Base-by-base conservation (phyloP, 371 early-diverging fungal genomes). In the Sporodiniella umbellata region DNA sequence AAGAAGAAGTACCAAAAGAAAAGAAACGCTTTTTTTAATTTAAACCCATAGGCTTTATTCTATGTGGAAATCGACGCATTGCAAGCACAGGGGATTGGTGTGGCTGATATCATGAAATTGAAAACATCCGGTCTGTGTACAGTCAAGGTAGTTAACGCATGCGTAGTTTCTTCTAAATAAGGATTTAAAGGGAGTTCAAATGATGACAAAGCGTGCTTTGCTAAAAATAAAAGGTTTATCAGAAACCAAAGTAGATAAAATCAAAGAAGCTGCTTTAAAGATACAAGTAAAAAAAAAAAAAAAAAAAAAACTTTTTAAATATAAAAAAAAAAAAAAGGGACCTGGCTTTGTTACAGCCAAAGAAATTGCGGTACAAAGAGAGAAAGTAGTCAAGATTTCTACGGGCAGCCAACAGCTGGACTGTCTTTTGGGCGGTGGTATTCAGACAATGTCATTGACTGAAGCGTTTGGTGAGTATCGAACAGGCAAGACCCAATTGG, bases 401-500 rank as follows among this genome's bases (percentile, higher is more conserved):
- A 97, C 98, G 1, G 99, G 99, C 0, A 85, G 93, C 17, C 83
- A 87, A 47, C 93, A 93, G 53, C 72, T 99, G 19, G 98, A 98
- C 64, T 76, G 81, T 28, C 77, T 98, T 10, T 73, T 97, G 11
- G 93, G 94, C 56, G 94, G 87, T 17, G 96, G 96, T 0, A 78
- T 96, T 24, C 90, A 95, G 61, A 83, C 88, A 4, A 90, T 90
- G 88, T 84, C 89, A 8, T 90, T 96, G 46, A 96, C 96, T 4
- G 92, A 92, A 61, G 76, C 53, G 0, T 89, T 89, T 77, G 91
- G 92, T 28, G 88, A 86, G 57, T 88, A 86, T 58, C 73, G 92
- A 46, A 89, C 89, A 4, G 92, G 92, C 1, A 92, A 92, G 58
- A 92, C 92, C 2, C 92, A 92, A 57, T 56, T 92, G 18, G 83